Base-by-base conservation (phyloP, 495 filamentous ascomycete genomes). In the Penicillium roqueforti region DNA sequence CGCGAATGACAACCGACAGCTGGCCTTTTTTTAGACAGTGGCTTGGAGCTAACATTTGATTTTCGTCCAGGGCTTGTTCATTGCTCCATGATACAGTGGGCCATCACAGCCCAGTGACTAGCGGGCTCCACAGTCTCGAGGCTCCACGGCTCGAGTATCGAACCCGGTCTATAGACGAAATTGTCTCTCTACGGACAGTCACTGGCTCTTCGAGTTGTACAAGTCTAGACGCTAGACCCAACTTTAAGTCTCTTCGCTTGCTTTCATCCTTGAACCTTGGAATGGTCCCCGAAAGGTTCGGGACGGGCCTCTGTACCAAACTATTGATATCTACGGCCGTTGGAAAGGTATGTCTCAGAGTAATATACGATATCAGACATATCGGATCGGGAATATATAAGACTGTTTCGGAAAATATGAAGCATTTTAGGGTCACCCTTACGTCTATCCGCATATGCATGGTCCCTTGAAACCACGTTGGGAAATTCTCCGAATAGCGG, bases 271-370 rank as follows among this genome's bases (percentile, higher is more conserved):
- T 31, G 28, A 36, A 36, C 32, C 6, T 36, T 36, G 14, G 6
- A 32, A 36, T 16, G n/a, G n/a, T 16, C 32, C n/a, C 32, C 18
- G 10, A 49, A 54, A 38, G 59, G 55, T 48, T 58, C 65, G 65
- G 65, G 57, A 58, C 65, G 65, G 63, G 53, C 65, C 65, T 65
- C 56, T 38, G 60, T 51, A 58, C 63, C 63, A 65, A 56, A 62
- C 54, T 53, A 48, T 52, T 45, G 31, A 60, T 43, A 58, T 55
- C 46, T 47, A 29, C 36, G 53, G 45, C 41, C 39, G 38, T 31
- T 54, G 37, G 11, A 22, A 34, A 36, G 34, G 23, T 7, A 8
- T 32, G 26, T 51, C 34, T 52, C 39, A 36, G 11, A 20, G 1
- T 48, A 18, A 4, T 48, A 18, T 29, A 16, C 6, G 20, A 9